These are phyloP conservation scores for Gentiana macrophylla DNA, from an alignment of 257 asterid genomes.

Conservation along the genomic window DNA sequence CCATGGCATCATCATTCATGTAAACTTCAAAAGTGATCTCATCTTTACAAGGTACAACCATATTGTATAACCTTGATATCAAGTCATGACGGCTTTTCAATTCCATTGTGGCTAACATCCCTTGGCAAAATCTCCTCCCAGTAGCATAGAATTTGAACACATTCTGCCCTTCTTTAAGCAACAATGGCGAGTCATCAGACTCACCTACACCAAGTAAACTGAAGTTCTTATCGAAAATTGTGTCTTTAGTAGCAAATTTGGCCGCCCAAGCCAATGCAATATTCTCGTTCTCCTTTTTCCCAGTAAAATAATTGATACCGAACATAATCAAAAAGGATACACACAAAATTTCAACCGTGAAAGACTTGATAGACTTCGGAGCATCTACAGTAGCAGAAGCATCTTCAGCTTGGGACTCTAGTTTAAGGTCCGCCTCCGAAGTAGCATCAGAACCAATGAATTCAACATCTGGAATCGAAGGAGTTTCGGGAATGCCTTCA, in stretches of 20 bases:
- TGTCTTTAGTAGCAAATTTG: constrained; percentile 52
- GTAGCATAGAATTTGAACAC: constrained; percentile 77
- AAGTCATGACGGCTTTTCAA: constrained; percentile 83
- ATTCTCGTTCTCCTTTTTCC: constrained; percentile 40
- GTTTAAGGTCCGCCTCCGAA: constrained; percentile 17
- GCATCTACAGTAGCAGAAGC: constrained; percentile 3
- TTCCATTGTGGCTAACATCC: constrained; percentile 91
- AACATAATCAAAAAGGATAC: constrained; percentile 66
- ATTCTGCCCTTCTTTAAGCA: constrained; percentile 76
- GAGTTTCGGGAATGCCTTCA: constrained; percentile 57
- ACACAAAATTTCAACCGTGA: constrained; percentile 53
- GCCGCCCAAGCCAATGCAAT: constrained; percentile 73
- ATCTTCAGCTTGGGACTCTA: constrained; percentile 10
- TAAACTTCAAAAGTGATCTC: constrained; percentile 89
- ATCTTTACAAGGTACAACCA: constrained; percentile 86
- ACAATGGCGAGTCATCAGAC: constrained; percentile 65
- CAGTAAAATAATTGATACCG: constrained; percentile 35
- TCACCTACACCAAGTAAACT: constrained; percentile 85
- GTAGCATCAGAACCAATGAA: constrained; percentile 19
- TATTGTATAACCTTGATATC: constrained; percentile 75
- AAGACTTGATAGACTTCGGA: constrained; percentile 34
- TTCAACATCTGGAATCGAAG: constrained; percentile 18
- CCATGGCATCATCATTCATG: constrained; percentile 93
- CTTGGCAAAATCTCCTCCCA: constrained; percentile 90
- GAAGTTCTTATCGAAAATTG: constrained; percentile 81